Conservation (phyloP, 176 grass and related monocot species). For the Tillandsia fasciculata region DNA sequence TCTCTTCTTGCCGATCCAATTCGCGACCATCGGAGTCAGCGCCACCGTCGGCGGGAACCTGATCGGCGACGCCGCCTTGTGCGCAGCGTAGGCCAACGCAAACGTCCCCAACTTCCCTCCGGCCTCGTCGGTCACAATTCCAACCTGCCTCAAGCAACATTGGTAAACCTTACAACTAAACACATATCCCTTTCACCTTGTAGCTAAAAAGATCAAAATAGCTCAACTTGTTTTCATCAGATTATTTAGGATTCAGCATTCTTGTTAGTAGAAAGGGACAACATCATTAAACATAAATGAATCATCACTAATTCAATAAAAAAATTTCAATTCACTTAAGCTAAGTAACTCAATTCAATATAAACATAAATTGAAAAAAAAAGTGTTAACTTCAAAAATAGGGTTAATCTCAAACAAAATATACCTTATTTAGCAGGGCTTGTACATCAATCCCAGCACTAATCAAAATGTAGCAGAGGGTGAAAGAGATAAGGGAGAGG, state of each 20-base stretch:
- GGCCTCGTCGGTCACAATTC: constrained; percentile 59
- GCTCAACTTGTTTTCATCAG: too few species aligned
- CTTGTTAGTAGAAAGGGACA: too few species aligned
- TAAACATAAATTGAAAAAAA: too few species aligned
- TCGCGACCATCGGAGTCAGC: constrained; percentile 76
- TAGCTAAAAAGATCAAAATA: too few species aligned
- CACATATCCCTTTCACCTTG: neutral
- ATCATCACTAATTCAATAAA: too few species aligned
- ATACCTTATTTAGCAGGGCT: constrained; percentile 65
- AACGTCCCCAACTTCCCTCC: constrained; percentile 87
- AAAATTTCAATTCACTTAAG: too few species aligned
- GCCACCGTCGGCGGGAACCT: constrained; percentile 97
- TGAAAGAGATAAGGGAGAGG: constrained; percentile 85
- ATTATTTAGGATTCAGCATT: too few species aligned
- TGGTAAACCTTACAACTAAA: neutral
- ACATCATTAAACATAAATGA: too few species aligned
- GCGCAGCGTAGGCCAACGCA: constrained; percentile 78
- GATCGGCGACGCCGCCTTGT: constrained; percentile 92
- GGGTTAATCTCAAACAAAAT: neutral
- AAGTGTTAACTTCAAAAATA: neutral
- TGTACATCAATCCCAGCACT: constrained; percentile 84
- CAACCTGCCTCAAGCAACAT: constrained; percentile 35
- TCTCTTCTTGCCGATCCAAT: constrained; percentile 75
- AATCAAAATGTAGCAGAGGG: constrained; percentile 84
- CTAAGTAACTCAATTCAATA: too few species aligned